Conservation (phyloP, 257 asterid genomes). For the Petrea volubilis region DNA sequence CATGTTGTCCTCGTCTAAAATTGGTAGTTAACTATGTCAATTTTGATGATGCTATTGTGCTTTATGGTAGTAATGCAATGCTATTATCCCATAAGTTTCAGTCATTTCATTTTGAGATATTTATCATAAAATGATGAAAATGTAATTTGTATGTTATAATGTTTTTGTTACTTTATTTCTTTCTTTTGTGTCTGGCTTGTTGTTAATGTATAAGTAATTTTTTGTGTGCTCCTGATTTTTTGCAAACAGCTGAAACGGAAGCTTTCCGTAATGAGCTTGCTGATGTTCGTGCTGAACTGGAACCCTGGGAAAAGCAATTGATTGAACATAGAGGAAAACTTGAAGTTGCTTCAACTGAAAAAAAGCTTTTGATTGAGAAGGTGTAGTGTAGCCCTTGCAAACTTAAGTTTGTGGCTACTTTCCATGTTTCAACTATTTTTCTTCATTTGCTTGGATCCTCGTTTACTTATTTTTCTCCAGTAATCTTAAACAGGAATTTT, state of each 20-base stretch:
- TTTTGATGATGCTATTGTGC: neutral
- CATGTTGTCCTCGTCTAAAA: neutral
- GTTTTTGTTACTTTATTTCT: neutral
- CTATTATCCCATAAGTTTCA: neutral
- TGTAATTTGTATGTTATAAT: neutral
- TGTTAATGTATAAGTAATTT: slow-evolving; percentile 7
- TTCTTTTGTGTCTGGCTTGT: neutral
- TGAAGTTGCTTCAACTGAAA: slow-evolving; percentile 85
- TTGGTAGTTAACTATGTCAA: neutral
- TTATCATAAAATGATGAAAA: neutral
- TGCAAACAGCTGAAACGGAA: slow-evolving; percentile 80
- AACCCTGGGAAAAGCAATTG: slow-evolving; percentile 95
- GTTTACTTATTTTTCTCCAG: neutral
- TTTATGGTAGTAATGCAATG: neutral
- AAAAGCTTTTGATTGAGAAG: slow-evolving; percentile 74
- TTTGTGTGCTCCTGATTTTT: slow-evolving; percentile 1
- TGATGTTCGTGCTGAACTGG: slow-evolving; percentile 77
- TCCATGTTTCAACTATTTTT: neutral
- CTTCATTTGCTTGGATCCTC: neutral
- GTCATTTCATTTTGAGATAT: neutral
- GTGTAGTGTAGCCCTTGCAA: slow-evolving; percentile 26
- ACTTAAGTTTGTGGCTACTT: neutral
- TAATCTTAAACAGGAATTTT: neutral
- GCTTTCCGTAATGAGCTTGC: slow-evolving; percentile 75
- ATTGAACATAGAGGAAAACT: slow-evolving; percentile 84